phyloP scores from a whole-genome alignment of 495 filamentous ascomycete genomes.

The Penicillium nucicola region DNA sequence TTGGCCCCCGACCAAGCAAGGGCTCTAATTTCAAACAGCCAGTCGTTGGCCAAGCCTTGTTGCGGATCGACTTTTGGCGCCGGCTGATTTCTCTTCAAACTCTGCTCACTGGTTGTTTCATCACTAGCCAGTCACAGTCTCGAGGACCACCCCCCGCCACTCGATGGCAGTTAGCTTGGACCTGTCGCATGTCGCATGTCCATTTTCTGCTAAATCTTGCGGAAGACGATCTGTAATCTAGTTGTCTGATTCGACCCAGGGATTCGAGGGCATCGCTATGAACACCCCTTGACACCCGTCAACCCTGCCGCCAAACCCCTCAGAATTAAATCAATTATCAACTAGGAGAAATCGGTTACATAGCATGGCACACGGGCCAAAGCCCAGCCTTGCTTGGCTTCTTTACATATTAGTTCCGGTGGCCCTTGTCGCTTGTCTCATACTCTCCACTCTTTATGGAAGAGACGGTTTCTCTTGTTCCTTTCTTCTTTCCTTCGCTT shows the following conservation, averaged over 20 bases:
- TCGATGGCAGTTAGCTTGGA: constrained; percentile 1
- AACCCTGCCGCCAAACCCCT: neutral
- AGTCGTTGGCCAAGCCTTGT: constrained; percentile 5
- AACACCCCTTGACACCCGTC: neutral
- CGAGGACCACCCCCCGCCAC: constrained; percentile 5
- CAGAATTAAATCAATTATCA: neutral
- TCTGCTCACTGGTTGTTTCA: constrained; percentile 17
- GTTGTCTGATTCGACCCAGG: neutral
- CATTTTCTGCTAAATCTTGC: neutral
- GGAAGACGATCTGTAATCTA: neutral
- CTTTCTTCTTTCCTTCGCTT: constrained; percentile 16
- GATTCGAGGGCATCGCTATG: constrained; percentile 1
- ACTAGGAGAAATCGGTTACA: neutral
- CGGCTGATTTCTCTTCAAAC: constrained; percentile 9
- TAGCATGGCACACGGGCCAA: constrained; percentile 1
- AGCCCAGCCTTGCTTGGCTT: constrained; percentile 12
- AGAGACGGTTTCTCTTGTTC: constrained; percentile 3
- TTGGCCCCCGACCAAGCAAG: constrained; percentile 14
- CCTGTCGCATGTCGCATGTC: constrained; percentile 19
- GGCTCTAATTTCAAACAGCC: constrained; percentile 13
- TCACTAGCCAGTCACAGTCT: constrained; percentile 11
- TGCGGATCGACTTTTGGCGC: constrained; percentile 11
- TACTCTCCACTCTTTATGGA: constrained; percentile 8
- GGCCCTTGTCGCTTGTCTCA: constrained; percentile 17
- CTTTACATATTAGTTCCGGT: constrained; percentile 12